Percentiles rank a stretch among this genome's conserved stretches.
Conservation (phyloP, 371 early-diverging fungal genomes). For the Mortierella sp. region DNA sequence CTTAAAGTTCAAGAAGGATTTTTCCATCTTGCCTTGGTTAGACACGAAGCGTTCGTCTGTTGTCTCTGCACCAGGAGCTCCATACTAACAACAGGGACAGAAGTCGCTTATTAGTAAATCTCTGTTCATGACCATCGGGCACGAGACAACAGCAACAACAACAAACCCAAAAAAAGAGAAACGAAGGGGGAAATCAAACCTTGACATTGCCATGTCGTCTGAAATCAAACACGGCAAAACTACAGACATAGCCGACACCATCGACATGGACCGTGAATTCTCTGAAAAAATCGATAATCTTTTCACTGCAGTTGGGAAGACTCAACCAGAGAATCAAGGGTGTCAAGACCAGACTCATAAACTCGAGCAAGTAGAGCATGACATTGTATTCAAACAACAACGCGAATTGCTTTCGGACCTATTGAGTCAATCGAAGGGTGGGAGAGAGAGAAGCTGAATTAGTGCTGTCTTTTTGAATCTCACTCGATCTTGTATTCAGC, state of each 20-base stretch:
- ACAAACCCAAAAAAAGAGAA: background rate
- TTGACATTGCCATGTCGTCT: conserved; percentile 84
- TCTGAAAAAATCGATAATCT: conserved; percentile 91
- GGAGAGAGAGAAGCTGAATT: no score
- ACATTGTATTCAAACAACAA: conserved; percentile 84
- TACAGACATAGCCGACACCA: conserved; percentile 93
- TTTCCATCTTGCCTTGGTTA: conserved; percentile 96
- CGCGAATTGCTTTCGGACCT: conserved; percentile 86
- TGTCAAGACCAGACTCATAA: conserved; percentile 83
- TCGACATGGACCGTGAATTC: conserved; percentile 94
- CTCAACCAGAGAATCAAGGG: conserved; percentile 88
- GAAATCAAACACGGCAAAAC: conserved; percentile 94
- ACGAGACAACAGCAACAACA: conserved; percentile 8
- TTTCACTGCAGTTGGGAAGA: conserved; percentile 81
- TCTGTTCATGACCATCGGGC: conserved; percentile 8
- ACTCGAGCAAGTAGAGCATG: conserved; percentile 82
- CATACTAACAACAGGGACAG: conserved; percentile 59
- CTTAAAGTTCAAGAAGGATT: conserved; percentile 95
- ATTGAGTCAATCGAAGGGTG: background rate
- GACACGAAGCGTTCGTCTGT: conserved; percentile 73
- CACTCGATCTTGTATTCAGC: background rate
- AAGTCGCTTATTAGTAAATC: background rate
- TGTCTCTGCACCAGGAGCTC: conserved; percentile 70
- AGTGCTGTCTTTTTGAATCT: no score
- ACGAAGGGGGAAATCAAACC: conserved; percentile 40